Conservation (phyloP, 805 yeast genomes). For the Myxozyma geophila region DNA sequence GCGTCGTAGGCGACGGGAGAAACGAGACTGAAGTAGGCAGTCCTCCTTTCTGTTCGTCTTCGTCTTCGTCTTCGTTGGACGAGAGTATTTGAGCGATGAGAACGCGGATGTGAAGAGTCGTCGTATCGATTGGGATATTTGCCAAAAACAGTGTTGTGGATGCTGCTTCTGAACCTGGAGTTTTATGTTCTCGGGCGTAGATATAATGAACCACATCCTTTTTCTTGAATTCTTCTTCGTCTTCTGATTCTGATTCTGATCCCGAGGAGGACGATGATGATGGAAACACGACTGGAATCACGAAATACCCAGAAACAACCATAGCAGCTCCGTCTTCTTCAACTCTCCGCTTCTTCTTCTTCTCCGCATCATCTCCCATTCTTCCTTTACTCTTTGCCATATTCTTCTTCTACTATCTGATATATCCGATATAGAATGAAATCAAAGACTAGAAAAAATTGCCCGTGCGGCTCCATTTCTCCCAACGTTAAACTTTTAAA, state of each 20-base stretch:
- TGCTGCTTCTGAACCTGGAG: conserved; percentile 8
- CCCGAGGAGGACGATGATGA: neutral
- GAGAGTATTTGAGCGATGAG: neutral
- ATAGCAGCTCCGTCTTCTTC: neutral
- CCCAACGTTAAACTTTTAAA: neutral
- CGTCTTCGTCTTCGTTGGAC: neutral
- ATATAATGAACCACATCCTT: conserved; percentile 35
- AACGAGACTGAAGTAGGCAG: conserved; percentile 13
- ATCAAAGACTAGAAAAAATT: neutral
- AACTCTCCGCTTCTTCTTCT: neutral
- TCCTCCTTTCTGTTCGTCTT: neutral
- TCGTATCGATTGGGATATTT: conserved; percentile 28
- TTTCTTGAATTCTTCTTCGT: neutral
- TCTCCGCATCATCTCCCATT: neutral
- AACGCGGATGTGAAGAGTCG: conserved; percentile 34
- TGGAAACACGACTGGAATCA: conserved; percentile 20
- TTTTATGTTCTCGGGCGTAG: conserved; percentile 38
- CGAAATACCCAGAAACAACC: conserved; percentile 20
- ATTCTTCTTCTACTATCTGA: too few species aligned
- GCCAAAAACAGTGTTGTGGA: conserved; percentile 35
- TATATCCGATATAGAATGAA: too few species aligned
- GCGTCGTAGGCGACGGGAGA: conserved; percentile 38
- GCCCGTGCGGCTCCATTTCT: conserved; percentile 1
- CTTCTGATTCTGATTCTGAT: neutral
- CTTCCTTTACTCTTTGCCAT: neutral